Evolutionary conservation across 2,329 filamentous ascomycete species (phyloP).

Genomic region (Cucurbitaria berberidis): DNA sequence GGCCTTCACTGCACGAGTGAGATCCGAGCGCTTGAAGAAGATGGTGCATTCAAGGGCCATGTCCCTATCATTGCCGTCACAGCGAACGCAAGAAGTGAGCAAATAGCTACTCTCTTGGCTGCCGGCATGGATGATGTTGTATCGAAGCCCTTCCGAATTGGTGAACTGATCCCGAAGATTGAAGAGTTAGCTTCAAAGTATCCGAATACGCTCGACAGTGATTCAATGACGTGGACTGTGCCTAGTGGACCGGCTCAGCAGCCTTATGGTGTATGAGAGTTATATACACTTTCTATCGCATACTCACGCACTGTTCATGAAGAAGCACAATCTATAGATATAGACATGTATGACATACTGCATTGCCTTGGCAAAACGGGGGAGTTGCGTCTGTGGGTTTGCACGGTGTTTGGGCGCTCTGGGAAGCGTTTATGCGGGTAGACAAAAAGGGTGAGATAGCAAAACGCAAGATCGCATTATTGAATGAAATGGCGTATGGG

Average conservation of each 20-base stretch:
- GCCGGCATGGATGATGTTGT: slow-evolving; percentile 58
- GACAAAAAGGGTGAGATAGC: not conserved
- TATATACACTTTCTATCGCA: not conserved
- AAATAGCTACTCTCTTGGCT: slow-evolving; percentile 47
- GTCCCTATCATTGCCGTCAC: slow-evolving; percentile 52
- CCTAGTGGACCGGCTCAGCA: slow-evolving; percentile 1
- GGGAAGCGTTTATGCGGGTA: not conserved
- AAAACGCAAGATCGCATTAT: not conserved
- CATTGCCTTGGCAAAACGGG: not conserved
- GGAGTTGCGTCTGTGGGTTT: not conserved
- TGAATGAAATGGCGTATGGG: not conserved
- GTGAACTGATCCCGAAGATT: slow-evolving; percentile 58
- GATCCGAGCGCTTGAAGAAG: slow-evolving; percentile 47
- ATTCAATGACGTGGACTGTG: slow-evolving; percentile 3
- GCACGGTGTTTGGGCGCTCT: not conserved
- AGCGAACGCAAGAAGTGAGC: slow-evolving; percentile 50
- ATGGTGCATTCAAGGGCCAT: slow-evolving; percentile 42
- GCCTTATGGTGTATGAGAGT: not conserved
- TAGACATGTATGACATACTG: not conserved
- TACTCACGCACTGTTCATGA: not conserved
- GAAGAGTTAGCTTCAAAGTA: slow-evolving; percentile 51
- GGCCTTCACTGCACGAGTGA: slow-evolving; percentile 46
- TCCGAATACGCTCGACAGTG: not conserved
- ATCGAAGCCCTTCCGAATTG: slow-evolving; percentile 58
- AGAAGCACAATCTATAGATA: not conserved